Percentiles rank a stretch among this genome's conserved stretches.
Conservation (phyloP, 2,329 filamentous ascomycete species). For the Fusarium subglutinans region DNA sequence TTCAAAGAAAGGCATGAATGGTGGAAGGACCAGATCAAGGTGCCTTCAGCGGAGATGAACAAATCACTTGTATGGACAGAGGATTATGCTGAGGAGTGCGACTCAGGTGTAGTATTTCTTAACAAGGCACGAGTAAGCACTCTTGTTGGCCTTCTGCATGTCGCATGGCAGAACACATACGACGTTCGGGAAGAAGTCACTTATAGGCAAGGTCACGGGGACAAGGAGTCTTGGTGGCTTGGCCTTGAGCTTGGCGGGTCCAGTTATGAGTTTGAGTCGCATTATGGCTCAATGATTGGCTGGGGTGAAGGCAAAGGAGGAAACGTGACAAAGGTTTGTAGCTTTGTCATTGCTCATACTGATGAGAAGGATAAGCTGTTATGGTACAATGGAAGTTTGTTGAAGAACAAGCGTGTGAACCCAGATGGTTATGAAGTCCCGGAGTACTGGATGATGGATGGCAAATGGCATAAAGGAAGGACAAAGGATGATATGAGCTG, state of each 20-base stretch:
- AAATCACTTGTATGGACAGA: conserved; percentile 50
- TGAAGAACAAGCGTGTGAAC: conserved; percentile 50
- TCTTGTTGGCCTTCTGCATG: conserved; percentile 51
- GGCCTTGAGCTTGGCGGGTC: conserved; percentile 52
- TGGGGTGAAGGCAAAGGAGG: conserved; percentile 31
- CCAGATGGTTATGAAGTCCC: conserved; percentile 45
- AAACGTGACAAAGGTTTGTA: conserved; percentile 44
- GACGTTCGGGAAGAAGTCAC: conserved; percentile 51
- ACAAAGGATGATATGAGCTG: conserved; percentile 49
- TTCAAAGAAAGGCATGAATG: conserved; percentile 47
- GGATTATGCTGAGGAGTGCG: conserved; percentile 52
- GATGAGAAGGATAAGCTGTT: conserved; percentile 49
- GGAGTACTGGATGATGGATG: conserved; percentile 52
- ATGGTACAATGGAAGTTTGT: conserved; percentile 55
- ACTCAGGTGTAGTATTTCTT: conserved; percentile 53
- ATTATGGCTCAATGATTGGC: conserved; percentile 53
- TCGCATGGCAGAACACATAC: conserved; percentile 54
- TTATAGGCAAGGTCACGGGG: conserved; percentile 52
- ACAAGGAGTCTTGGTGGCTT: conserved; percentile 58
- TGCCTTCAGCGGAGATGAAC: conserved; percentile 44
- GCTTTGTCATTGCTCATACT: conserved; percentile 52
- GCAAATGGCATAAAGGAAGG: conserved; percentile 47
- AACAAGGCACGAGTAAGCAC: conserved; percentile 50
- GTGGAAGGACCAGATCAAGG: conserved; percentile 48
- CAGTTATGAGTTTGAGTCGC: conserved; percentile 50